Percentiles rank a stretch among this genome's conserved stretches.
Evolutionary conservation across 139 green algal species (phyloP).

Genomic region (Bryopsis sp.): DNA sequence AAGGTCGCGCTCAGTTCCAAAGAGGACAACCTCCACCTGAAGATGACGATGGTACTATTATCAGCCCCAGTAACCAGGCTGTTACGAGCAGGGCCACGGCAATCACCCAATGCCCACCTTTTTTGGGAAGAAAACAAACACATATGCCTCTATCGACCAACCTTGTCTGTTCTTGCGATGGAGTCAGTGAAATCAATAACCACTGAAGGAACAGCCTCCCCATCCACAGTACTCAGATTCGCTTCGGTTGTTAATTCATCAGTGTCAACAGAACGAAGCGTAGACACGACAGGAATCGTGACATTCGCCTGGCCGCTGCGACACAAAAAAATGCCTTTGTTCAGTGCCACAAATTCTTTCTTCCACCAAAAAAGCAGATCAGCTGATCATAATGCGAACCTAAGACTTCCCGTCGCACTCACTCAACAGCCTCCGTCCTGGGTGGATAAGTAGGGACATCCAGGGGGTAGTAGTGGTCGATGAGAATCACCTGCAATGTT

Average conservation of each 20-base stretch:
- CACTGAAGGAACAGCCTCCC: not conserved
- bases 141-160: not conserved
- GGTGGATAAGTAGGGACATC: not conserved
- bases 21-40: not conserved
- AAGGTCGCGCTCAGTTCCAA: not conserved
- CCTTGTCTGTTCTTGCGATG: not conserved
- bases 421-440: not conserved
- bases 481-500: not conserved
- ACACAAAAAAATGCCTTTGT: not conserved
- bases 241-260: not conserved
- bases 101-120: not conserved
- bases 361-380: not conserved
- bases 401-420: not conserved
- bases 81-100: not conserved
- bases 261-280: not conserved
- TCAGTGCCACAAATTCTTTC: not conserved
- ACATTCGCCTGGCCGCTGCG: not conserved
- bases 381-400: not conserved
- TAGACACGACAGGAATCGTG: not conserved
- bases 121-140: not conserved
- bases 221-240: not conserved
- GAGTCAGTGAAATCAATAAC: not conserved
- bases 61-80: not conserved
- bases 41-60: not conserved
- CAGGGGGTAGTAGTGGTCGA: not conserved